phyloP scores from a whole-genome alignment of 176 grass and related monocot species.

The Tillandsia fasciculata region DNA sequence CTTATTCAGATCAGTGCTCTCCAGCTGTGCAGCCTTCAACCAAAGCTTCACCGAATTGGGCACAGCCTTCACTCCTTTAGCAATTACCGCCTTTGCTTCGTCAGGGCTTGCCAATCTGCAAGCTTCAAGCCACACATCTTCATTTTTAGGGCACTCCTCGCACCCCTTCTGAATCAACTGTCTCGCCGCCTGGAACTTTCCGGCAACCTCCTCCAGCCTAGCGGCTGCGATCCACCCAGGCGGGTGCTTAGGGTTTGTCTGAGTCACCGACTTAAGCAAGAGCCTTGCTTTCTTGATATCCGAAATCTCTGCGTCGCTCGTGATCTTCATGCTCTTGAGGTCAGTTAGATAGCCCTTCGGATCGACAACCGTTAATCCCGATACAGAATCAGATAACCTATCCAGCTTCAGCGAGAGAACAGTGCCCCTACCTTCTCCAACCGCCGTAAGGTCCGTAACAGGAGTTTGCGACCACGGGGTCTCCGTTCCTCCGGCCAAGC shows the following conservation, averaged over 20 bases:
- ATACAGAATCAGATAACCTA: conserved; percentile 76
- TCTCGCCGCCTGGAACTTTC: conserved; percentile 65
- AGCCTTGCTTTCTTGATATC: conserved; percentile 91
- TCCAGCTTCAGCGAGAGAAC: conserved; percentile 88
- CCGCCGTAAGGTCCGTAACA: conserved; percentile 77
- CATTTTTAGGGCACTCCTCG: conserved; percentile 89
- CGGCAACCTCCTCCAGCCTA: conserved; percentile 81
- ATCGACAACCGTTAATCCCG: conserved; percentile 84
- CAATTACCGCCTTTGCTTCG: conserved; percentile 84
- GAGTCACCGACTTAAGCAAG: conserved; percentile 74
- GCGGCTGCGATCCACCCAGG: conserved; percentile 95
- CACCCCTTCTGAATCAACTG: conserved; percentile 80
- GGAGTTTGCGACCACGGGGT: conserved; percentile 78
- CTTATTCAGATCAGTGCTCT: conserved; percentile 53
- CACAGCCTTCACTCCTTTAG: conserved; percentile 73
- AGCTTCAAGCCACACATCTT: conserved; percentile 91
- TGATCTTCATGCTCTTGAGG: conserved; percentile 95
- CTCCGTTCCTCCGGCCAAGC: conserved; percentile 56
- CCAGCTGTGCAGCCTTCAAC: conserved; percentile 74
- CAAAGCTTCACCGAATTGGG: conserved; percentile 90
- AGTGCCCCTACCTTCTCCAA: conserved; percentile 84
- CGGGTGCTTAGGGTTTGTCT: conserved; percentile 88
- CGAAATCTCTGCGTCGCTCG: conserved; percentile 89
- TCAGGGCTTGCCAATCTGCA: conserved; percentile 80
- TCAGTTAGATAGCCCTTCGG: conserved; percentile 90